Percentiles rank a stretch among this genome's conserved stretches.
Evolutionary conservation across 805 yeast species (phyloP).

Genomic region (Yarrowia alimentaria): DNA sequence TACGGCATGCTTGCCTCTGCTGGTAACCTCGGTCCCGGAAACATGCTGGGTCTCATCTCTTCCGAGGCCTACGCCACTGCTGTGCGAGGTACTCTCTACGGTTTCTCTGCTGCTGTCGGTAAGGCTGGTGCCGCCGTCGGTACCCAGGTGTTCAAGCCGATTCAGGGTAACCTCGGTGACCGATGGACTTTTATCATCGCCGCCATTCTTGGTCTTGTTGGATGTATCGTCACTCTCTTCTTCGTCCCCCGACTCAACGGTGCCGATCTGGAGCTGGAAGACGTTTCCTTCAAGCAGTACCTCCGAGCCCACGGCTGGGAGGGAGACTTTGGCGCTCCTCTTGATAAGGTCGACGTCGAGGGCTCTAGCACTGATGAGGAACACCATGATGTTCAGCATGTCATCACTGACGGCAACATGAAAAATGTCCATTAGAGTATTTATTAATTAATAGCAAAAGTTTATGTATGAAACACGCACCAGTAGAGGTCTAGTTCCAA

Average conservation of each 20-base stretch:
- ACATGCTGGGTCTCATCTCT: slow-evolving; percentile 64
- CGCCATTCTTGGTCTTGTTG: slow-evolving; percentile 66
- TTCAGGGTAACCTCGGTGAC: slow-evolving; percentile 60
- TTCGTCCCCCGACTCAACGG: slow-evolving; percentile 68
- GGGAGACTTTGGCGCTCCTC: slow-evolving; percentile 43
- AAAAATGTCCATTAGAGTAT: neutral
- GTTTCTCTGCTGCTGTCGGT: slow-evolving; percentile 75
- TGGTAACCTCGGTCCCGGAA: slow-evolving; percentile 80
- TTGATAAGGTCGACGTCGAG: slow-evolving; percentile 9
- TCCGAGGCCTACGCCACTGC: slow-evolving; percentile 75
- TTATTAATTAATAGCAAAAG: slow-evolving; percentile 3
- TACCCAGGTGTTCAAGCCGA: slow-evolving; percentile 67
- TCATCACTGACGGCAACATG: neutral
- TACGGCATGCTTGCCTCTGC: slow-evolving; percentile 69
- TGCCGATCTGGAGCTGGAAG: slow-evolving; percentile 67
- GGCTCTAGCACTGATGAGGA: neutral
- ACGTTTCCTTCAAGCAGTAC: slow-evolving; percentile 59
- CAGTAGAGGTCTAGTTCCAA: no score
- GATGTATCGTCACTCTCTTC: slow-evolving; percentile 57
- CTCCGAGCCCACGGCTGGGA: slow-evolving; percentile 59
- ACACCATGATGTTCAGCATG: neutral
- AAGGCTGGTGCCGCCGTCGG: slow-evolving; percentile 86
- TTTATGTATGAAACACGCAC: neutral
- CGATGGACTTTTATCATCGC: slow-evolving; percentile 79
- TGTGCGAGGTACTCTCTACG: slow-evolving; percentile 72